Base-by-base conservation (phyloP, 2,329 filamentous ascomycete species). In the Leptoxyphium fumago region DNA sequence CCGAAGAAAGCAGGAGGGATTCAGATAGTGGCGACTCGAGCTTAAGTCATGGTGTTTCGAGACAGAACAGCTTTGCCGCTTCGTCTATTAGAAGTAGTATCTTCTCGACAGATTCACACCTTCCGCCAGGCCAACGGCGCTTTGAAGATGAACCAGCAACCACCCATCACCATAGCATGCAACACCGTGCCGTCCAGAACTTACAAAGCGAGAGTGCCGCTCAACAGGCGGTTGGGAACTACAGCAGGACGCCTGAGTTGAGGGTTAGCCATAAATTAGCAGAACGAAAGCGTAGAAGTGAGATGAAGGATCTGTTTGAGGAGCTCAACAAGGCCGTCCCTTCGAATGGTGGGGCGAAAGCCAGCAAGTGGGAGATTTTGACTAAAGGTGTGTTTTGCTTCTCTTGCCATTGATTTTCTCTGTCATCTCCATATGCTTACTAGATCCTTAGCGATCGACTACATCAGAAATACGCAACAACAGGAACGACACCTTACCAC, bases 221-320 rank as follows among this genome's bases (percentile, higher is more conserved):
- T 11, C 65, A 64, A 45, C 66, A 64, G 73, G 52, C 77, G 10
- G 71, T 75, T 18, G 82, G 85, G 50, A 85, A 84, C 2, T 91
- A 91, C 61, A 88, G 83, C 54, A 71, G 84, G 36, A 91, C 84
- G 0, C 84, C 84, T 0, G 84, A 91, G 61, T 69, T 91, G 34
- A 76, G 84, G 17, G 76, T 89, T 41, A 89, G 83, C 57, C 84
- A 91, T 64, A 91, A 91, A 62, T 73, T 91, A 45, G 84, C 84
- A 0, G 84, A 91, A 63, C 73, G 84, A 32, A 91, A 91, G 66
- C 75, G 84, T 34, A 71, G 84, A 48, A 88, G 84, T 8, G 84
- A 91, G 59, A 91, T 91, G 84, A 91, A 91, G 65, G 80, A 84
- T 55, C 66, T 91, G 0, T 91, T 91, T 56, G 84, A 91, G 51